Percentiles rank a stretch among this genome's conserved stretches.
phyloP scores from a whole-genome alignment of 2,329 filamentous ascomycete species.

The Chrysosporium keratinophilum region DNA sequence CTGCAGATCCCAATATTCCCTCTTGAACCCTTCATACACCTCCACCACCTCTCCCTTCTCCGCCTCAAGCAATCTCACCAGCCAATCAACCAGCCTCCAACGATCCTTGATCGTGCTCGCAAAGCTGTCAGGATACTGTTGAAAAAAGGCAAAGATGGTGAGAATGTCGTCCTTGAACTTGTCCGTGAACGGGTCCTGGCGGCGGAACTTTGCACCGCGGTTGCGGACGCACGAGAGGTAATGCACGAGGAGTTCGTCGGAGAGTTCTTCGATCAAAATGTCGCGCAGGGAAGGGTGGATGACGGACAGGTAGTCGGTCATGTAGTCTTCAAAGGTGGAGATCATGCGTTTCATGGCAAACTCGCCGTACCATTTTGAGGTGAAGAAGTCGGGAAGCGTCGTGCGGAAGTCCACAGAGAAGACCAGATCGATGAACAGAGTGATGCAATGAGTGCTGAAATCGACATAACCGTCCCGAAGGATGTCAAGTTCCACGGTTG shows the following conservation, averaged over 20 bases:
- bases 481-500: slow-evolving; percentile 59
- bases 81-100: slow-evolving; percentile 81
- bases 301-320: slow-evolving; percentile 72
- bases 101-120: slow-evolving; percentile 72
- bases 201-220: slow-evolving; percentile 77
- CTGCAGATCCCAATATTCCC: slow-evolving; percentile 83
- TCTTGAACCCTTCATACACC: slow-evolving; percentile 75
- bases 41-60: slow-evolving; percentile 66
- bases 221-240: slow-evolving; percentile 83
- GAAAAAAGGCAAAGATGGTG: slow-evolving; percentile 83
- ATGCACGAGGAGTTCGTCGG: slow-evolving; percentile 76
- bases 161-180: slow-evolving; percentile 90
- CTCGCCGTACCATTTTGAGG: slow-evolving; percentile 72
- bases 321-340: slow-evolving; percentile 89
- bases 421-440: slow-evolving; percentile 73
- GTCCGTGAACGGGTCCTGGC: slow-evolving; percentile 75
- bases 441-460: slow-evolving; percentile 84
- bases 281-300: slow-evolving; percentile 80
- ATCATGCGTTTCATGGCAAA: slow-evolving; percentile 89
- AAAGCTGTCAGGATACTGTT: slow-evolving; percentile 57
- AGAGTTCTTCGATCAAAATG: slow-evolving; percentile 85
- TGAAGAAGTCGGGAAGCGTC: slow-evolving; percentile 85
- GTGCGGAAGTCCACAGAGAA: slow-evolving; percentile 80
- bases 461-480: slow-evolving; percentile 91
- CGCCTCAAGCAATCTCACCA: slow-evolving; percentile 64